phyloP scores from a whole-genome alignment of 140 eudicot species.

The Senecio squalidus region DNA sequence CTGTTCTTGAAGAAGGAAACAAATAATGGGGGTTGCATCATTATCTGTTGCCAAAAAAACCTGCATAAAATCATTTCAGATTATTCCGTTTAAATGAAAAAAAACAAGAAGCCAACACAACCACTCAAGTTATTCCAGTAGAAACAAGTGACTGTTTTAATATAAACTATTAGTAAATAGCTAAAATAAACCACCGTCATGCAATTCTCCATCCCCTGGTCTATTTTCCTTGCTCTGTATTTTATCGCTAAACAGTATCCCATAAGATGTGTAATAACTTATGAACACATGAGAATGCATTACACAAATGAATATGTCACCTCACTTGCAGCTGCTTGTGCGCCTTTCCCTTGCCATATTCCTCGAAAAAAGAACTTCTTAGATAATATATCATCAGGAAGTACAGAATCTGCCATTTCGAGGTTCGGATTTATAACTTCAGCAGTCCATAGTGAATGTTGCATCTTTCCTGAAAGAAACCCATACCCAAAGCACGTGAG shows the following conservation, averaged over 20 bases:
- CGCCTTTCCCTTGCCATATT: conserved; percentile 97
- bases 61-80: conserved; percentile 30
- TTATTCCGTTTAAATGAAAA: too few species aligned
- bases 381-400: conserved; percentile 42
- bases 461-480: conserved; percentile 60
- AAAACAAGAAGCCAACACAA: background rate
- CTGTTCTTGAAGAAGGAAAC: conserved; percentile 96
- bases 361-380: conserved; percentile 68
- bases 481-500: conserved; percentile 8
- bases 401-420: conserved; percentile 30
- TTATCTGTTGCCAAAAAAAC: conserved; percentile 89
- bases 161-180: conserved; percentile 1
- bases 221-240: background rate
- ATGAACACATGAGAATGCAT: conserved; percentile 5
- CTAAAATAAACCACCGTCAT: background rate
- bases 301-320: conserved; percentile 32
- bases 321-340: conserved; percentile 90
- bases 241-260: background rate
- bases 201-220: conserved; percentile 11
- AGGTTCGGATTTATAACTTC: conserved; percentile 46
- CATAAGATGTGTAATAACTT: background rate
- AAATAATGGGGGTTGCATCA: conserved; percentile 71
- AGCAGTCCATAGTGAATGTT: conserved; percentile 87
- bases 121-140: background rate
- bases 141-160: background rate